Evolutionary conservation across 305 asterid genomes (phyloP), one percentile per base, ranked within the genome.

Genomic region (Plantago lanceolata): DNA sequence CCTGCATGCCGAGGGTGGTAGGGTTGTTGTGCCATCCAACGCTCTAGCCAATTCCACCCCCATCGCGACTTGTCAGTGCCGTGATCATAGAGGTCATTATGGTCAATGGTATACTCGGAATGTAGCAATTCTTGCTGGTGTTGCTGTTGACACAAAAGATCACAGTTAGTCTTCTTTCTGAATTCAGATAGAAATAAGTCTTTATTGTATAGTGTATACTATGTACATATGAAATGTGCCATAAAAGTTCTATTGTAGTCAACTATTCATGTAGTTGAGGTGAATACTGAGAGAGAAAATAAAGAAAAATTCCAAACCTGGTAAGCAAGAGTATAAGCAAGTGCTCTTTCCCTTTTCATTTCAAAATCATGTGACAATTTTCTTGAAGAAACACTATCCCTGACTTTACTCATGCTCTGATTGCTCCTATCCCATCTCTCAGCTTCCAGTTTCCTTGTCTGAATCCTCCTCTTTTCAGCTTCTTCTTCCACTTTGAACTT

Each of bases 21-120:
- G 18, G 88, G 83, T 24, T 89, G 96, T 0, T 91, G 75, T 21
- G 86, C 89, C 96, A 87, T 92, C 98, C 98, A 89, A n/a, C 78
- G 82, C 65, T 92, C 98, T 15, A 89, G 79, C 96, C 96, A 87
- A 57, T 87, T 85, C 96, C 97, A 84, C 5, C 92, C 92, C 91
- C 90, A 82, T 1, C 69, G 81, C 11, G 85, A 62, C 77, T 78
- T 85, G 2, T 80, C 87, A 1, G 19, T 62, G 48, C 73, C 87
- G 0, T 67, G 64, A 15, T 71, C 78, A n/a, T 69, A 71, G 19
- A 73, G 57, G n/a, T 67, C 79, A 0, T 28, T 40, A 12, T 68
- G 57, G 8, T 72, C 85, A 0, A 59, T 63, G 13, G 62, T 67
- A 61, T 67, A 37, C 31, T 72, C 82, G 0, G 63, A 44, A 8